These are phyloP conservation scores for Zalaria sp. DNA, from an alignment of 2,329 filamentous ascomycete genomes.

Conservation along the genomic window DNA sequence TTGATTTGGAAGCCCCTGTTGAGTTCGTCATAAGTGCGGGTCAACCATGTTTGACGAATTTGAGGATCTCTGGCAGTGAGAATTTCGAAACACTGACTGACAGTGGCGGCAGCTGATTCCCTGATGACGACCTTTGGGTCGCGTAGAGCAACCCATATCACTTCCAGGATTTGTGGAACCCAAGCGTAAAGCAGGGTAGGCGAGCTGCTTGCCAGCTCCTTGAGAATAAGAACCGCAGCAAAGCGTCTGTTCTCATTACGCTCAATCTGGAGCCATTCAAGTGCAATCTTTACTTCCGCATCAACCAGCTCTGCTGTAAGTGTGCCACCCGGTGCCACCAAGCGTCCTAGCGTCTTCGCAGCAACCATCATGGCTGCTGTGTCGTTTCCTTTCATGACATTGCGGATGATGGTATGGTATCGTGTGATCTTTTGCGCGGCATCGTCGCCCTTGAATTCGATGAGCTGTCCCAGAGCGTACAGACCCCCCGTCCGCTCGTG, in stretches of 20 bases:
- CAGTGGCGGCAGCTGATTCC: conserved; percentile 80
- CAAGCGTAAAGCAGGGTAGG: conserved; percentile 93
- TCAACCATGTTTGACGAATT: conserved; percentile 78
- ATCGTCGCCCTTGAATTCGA: conserved; percentile 94
- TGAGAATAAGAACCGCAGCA: conserved; percentile 78
- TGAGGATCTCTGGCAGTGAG: conserved; percentile 84
- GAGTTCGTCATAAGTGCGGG: conserved; percentile 78
- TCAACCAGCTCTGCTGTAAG: conserved; percentile 92
- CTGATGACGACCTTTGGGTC: conserved; percentile 85
- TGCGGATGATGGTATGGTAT: conserved; percentile 81
- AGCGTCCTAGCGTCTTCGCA: conserved; percentile 73
- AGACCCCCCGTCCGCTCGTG: conserved; percentile 85
- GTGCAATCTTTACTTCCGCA: conserved; percentile 86
- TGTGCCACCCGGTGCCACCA: conserved; percentile 84
- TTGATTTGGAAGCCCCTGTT: conserved; percentile 64
- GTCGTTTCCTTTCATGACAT: conserved; percentile 80
- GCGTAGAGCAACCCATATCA: conserved; percentile 87
- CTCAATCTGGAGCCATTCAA: conserved; percentile 95
- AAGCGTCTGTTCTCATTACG: conserved; percentile 86
- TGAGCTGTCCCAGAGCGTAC: conserved; percentile 78
- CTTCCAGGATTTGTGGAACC: conserved; percentile 86
- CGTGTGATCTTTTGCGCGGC: conserved; percentile 84
- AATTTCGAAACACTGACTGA: conserved; percentile 91
- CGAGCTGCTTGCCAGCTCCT: conserved; percentile 82
- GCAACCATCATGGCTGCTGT: conserved; percentile 82